These are phyloP conservation scores for Sporopachydermia lactativora DNA, from an alignment of 805 yeast genomes.

Conservation along the genomic window DNA sequence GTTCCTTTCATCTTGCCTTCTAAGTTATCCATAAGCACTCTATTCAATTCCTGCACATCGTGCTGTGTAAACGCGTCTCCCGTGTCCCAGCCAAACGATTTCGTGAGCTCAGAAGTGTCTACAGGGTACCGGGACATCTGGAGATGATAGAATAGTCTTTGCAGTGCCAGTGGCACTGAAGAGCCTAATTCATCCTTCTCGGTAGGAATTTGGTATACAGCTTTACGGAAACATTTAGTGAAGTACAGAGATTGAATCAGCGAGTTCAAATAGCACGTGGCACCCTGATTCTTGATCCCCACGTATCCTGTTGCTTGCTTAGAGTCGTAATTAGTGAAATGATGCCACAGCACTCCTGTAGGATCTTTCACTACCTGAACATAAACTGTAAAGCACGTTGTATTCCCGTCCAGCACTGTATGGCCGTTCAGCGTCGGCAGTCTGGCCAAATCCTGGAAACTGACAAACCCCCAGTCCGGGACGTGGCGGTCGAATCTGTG, in stretches of 20 bases:
- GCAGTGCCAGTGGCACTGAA: slow-evolving; percentile 73
- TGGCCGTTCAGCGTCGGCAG: slow-evolving; percentile 39
- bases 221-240: slow-evolving; percentile 66
- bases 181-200: slow-evolving; percentile 35
- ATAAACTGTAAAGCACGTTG: slow-evolving; percentile 50
- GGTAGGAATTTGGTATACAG: slow-evolving; percentile 86
- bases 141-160: slow-evolving; percentile 71
- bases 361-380: slow-evolving; percentile 72
- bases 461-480: slow-evolving; percentile 94
- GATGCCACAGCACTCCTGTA: slow-evolving; percentile 92
- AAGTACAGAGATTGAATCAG: slow-evolving; percentile 81
- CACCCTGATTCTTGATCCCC: slow-evolving; percentile 94
- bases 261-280: slow-evolving; percentile 93
- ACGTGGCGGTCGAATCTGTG: slow-evolving; percentile 68
- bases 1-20: slow-evolving; percentile 90
- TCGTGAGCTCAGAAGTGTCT: slow-evolving; percentile 75
- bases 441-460: slow-evolving; percentile 45
- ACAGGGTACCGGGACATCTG: slow-evolving; percentile 63
- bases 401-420: slow-evolving; percentile 24
- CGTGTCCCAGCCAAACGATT: slow-evolving; percentile 94
- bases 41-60: slow-evolving; percentile 92
- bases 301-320: slow-evolving; percentile 80
- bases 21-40: slow-evolving; percentile 88
- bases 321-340: slow-evolving; percentile 72
- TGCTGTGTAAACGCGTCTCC: slow-evolving; percentile 95